Evolutionary conservation across 2,329 filamentous ascomycete genomes (phyloP).

Genomic region (Westerdykella sp.): DNA sequence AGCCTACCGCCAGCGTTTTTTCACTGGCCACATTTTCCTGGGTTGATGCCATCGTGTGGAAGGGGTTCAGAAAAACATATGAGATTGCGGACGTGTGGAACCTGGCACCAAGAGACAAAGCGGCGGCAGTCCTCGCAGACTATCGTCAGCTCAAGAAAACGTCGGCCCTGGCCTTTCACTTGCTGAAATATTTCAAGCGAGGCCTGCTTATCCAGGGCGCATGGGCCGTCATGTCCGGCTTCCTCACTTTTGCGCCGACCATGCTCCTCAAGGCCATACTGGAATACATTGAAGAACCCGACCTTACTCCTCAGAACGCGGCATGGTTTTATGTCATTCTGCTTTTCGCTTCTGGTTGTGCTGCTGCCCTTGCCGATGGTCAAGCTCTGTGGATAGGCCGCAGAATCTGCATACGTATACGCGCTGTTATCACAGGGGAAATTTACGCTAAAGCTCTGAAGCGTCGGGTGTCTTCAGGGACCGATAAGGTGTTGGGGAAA

Average conservation of each 20-base stretch:
- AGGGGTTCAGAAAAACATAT: constrained; percentile 77
- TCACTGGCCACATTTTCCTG: constrained; percentile 84
- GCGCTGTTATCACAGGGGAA: constrained; percentile 93
- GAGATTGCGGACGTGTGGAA: constrained; percentile 91
- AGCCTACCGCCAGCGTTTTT: constrained; percentile 81
- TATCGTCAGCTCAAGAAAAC: constrained; percentile 85
- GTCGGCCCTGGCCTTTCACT: constrained; percentile 67
- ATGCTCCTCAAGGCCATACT: constrained; percentile 85
- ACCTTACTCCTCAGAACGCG: constrained; percentile 70
- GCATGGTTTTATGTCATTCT: constrained; percentile 94
- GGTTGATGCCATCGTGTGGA: constrained; percentile 84
- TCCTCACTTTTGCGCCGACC: constrained; percentile 88
- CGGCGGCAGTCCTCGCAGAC: constrained; percentile 67
- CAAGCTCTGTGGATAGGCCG: constrained; percentile 90
- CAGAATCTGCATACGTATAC: constrained; percentile 86
- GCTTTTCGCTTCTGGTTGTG: constrained; percentile 72
- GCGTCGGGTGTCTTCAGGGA: constrained; percentile 71
- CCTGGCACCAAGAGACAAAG: constrained; percentile 79
- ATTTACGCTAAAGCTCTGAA: constrained; percentile 94
- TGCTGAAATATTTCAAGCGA: constrained; percentile 77
- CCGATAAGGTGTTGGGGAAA: constrained; percentile 66
- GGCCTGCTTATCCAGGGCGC: constrained; percentile 68
- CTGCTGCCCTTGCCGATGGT: constrained; percentile 76
- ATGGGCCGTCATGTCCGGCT: constrained; percentile 71
- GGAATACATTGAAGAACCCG: constrained; percentile 84